Evolutionary conservation across 23 red algal species (phyloP).

Genomic region (Pyropia haitanensis): DNA sequence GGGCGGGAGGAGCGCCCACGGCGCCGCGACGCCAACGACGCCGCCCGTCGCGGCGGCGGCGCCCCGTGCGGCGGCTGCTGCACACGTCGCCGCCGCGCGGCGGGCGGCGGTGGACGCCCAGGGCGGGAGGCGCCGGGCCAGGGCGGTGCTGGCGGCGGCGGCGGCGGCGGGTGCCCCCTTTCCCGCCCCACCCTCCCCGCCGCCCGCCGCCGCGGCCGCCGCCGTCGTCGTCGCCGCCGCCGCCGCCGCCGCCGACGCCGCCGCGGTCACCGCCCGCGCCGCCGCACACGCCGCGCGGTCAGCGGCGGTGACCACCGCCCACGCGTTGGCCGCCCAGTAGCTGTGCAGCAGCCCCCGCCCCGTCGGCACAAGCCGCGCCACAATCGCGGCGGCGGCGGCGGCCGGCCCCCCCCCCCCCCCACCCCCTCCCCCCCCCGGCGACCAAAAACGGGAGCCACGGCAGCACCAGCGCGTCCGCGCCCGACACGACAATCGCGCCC

Average conservation of each 20-base stretch:
- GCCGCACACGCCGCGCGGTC: background rate
- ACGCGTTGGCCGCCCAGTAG: constrained; percentile 96
- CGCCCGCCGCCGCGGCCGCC: too few relatives aligned
- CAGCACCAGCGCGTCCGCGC: constrained; percentile 12
- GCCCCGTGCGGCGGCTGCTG: background rate
- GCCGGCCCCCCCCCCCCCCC: background rate
- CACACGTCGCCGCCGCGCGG: background rate
- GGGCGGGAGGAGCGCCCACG: constrained; percentile 26
- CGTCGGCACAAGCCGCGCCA: constrained; percentile 70
- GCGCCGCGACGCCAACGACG: constrained; percentile 1
- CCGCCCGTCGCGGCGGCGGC: constrained; percentile 1
- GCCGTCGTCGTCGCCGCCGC: too few relatives aligned
- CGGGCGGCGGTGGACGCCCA: too few relatives aligned
- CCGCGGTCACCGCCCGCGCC: background rate
- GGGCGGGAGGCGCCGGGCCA: too few relatives aligned
- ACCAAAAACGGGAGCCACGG: too few relatives aligned
- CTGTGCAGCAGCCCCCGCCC: constrained; percentile 81
- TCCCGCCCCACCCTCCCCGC: too few relatives aligned
- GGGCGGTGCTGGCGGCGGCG: too few relatives aligned
- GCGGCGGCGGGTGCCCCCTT: too few relatives aligned
- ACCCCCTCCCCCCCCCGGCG: too few relatives aligned
- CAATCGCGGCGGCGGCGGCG: constrained; percentile 12
- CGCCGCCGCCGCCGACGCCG: too few relatives aligned
- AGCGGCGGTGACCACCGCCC: constrained; percentile 29
- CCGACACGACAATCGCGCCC: too few relatives aligned